phyloP scores from a whole-genome alignment of 2,329 filamentous ascomycete species.

The Colletotrichum gigasporum region DNA sequence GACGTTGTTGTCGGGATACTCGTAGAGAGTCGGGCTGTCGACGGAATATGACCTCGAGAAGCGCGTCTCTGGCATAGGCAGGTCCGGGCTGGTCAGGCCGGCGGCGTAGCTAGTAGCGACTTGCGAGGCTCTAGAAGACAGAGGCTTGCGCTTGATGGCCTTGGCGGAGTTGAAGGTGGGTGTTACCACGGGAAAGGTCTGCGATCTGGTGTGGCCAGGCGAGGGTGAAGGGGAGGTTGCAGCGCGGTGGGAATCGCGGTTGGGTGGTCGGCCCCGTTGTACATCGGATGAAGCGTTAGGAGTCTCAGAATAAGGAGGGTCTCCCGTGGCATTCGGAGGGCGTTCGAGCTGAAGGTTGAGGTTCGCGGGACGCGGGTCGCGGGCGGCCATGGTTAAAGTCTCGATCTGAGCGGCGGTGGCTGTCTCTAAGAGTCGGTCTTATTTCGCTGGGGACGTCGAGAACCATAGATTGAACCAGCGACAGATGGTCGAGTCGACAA shows the following conservation, averaged over 20 bases:
- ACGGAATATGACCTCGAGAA: slow-evolving; percentile 65
- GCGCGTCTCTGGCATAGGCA: slow-evolving; percentile 60
- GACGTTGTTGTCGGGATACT: slow-evolving; percentile 52
- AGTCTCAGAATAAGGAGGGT: slow-evolving; percentile 32
- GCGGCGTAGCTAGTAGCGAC: slow-evolving; percentile 59
- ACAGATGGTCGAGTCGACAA: slow-evolving; percentile 13
- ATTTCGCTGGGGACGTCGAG: slow-evolving; percentile 18
- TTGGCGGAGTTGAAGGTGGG: slow-evolving; percentile 19
- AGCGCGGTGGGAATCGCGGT: slow-evolving; percentile 29
- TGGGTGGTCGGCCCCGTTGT: slow-evolving; percentile 20
- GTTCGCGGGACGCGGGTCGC: slow-evolving; percentile 24
- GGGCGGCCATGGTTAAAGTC: slow-evolving; percentile 29
- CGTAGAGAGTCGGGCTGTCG: slow-evolving; percentile 71
- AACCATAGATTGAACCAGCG: slow-evolving; percentile 11
- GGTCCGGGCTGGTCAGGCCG: slow-evolving; percentile 41
- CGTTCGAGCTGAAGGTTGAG: slow-evolving; percentile 29
- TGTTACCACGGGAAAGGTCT: slow-evolving; percentile 28
- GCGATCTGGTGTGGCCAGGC: slow-evolving; percentile 32
- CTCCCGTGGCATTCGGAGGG: slow-evolving; percentile 22
- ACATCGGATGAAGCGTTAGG: slow-evolving; percentile 32
- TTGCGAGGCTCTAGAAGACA: slow-evolving; percentile 64
- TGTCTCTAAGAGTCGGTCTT: slow-evolving; percentile 26
- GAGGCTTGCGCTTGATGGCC: slow-evolving; percentile 67
- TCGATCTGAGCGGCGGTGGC: slow-evolving; percentile 29
- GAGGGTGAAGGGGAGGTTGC: slow-evolving; percentile 34